Evolutionary conservation across 2,329 filamentous ascomycete species (phyloP).

Genomic region (Cytospora leucostoma): DNA sequence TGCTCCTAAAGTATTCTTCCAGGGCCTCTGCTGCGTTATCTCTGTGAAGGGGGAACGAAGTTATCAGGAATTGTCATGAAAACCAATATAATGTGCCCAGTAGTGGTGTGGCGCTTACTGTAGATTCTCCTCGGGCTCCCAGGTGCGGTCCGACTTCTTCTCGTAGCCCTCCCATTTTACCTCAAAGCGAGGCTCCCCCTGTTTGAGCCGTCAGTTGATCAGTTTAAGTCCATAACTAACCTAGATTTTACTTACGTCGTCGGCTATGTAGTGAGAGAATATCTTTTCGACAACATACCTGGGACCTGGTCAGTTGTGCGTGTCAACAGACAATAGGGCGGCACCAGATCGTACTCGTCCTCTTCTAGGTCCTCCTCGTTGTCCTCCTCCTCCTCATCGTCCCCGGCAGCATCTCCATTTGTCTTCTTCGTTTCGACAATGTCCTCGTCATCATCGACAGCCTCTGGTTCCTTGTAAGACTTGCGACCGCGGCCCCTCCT

Average conservation of each 20-base stretch:
- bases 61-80: background rate
- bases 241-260: slow-evolving; percentile 46
- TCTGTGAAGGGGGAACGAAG: slow-evolving; percentile 37
- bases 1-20: slow-evolving; percentile 60
- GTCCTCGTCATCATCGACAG: slow-evolving; percentile 30
- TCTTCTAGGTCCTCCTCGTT: slow-evolving; percentile 35
- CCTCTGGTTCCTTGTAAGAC: slow-evolving; percentile 29
- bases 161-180: slow-evolving; percentile 84
- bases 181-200: slow-evolving; percentile 61
- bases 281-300: slow-evolving; percentile 79
- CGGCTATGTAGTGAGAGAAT: slow-evolving; percentile 61
- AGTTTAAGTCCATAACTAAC: no score
- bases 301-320: slow-evolving; percentile 34
- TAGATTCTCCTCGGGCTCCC: slow-evolving; percentile 77
- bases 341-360: slow-evolving; percentile 32
- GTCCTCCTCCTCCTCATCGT: slow-evolving; percentile 32
- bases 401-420: slow-evolving; percentile 26
- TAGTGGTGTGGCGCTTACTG: slow-evolving; percentile 42
- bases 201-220: slow-evolving; percentile 12
- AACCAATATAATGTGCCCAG: background rate
- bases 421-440: slow-evolving; percentile 11
- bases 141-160: slow-evolving; percentile 69
- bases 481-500: slow-evolving; percentile 26
- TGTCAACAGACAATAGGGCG: slow-evolving; percentile 23
- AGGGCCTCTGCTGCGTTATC: slow-evolving; percentile 63